phyloP scores from a whole-genome alignment of 371 early-diverging fungal genomes.

The Basidiobolus meristosporus region DNA sequence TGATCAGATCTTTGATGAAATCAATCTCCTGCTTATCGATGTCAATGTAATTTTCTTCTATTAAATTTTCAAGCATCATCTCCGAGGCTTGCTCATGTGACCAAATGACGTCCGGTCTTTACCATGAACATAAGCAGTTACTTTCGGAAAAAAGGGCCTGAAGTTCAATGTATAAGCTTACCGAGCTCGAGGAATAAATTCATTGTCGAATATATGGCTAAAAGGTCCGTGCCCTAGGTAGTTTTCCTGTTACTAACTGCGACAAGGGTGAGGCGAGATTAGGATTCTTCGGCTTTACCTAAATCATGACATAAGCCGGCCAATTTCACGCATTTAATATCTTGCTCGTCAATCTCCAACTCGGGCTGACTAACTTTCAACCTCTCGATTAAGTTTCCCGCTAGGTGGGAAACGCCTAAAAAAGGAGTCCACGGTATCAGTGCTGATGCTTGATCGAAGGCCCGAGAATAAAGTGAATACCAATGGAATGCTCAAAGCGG shows the following conservation, averaged over 20 bases:
- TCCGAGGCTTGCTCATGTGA: constrained; percentile 78
- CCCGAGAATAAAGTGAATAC: too few species aligned
- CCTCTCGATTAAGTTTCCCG: constrained; percentile 46
- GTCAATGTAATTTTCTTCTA: constrained; percentile 61
- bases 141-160: too few species aligned
- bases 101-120: constrained; percentile 48
- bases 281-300: too few species aligned
- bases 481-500: constrained; percentile 76
- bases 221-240: constrained; percentile 84
- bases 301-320: constrained; percentile 93
- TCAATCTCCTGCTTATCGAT: constrained; percentile 36
- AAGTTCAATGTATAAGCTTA: too few species aligned
- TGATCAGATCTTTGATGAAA: constrained; percentile 73
- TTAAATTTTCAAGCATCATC: constrained; percentile 72
- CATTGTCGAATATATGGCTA: constrained; percentile 84
- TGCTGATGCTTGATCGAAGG: too few species aligned
- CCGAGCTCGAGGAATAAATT: constrained; percentile 50
- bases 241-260: too few species aligned
- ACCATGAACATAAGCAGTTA: too few species aligned
- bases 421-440: background rate
- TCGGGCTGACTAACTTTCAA: constrained; percentile 60
- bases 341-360: constrained; percentile 50
- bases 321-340: constrained; percentile 67
- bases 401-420: constrained; percentile 61
- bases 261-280: too few species aligned